Conservation (phyloP, 106 monocot genomes). For the Dendrobium nobile region DNA sequence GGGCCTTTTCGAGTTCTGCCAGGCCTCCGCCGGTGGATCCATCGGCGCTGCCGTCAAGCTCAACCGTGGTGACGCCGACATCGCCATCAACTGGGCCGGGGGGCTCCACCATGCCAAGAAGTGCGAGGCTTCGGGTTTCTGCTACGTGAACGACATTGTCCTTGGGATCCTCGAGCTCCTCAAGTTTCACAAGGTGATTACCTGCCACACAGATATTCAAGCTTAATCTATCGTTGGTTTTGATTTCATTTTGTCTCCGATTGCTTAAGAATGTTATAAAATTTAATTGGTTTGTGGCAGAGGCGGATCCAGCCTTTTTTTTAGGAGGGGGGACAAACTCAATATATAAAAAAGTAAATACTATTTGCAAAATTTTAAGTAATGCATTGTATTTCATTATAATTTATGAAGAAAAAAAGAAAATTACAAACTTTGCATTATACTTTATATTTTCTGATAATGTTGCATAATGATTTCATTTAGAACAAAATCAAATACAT, state of each 20-base stretch:
- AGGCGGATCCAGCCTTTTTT: no score
- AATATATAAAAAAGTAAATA: no score
- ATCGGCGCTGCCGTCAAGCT: constrained; percentile 20
- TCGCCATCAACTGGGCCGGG: constrained; percentile 25
- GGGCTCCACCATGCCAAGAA: constrained; percentile 26
- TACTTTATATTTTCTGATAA: no score
- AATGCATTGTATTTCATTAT: no score
- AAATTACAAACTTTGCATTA: no score
- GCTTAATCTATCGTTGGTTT: constrained; percentile 1
- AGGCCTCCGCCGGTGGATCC: constrained; percentile 22
- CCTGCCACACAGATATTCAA: not conserved
- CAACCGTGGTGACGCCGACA: constrained; percentile 18
- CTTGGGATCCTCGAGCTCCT: constrained; percentile 23
- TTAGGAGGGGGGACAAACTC: no score
- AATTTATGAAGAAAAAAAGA: no score
- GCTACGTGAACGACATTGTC: constrained; percentile 23
- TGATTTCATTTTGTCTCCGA: not conserved
- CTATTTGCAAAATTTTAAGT: no score
- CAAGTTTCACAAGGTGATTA: constrained; percentile 16
- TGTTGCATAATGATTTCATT: no score
- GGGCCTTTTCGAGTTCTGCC: constrained; percentile 25
- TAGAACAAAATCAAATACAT: no score
- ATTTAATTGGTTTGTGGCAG: not conserved
- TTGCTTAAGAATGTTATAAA: not conserved
- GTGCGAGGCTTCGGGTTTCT: constrained; percentile 29